A percentile compares a stretch with the other conserved stretches of the same genome.
These are phyloP conservation scores for Cordyceps tenuipes DNA, from an alignment of 2,329 filamentous ascomycete genomes.

Conservation along the genomic window DNA sequence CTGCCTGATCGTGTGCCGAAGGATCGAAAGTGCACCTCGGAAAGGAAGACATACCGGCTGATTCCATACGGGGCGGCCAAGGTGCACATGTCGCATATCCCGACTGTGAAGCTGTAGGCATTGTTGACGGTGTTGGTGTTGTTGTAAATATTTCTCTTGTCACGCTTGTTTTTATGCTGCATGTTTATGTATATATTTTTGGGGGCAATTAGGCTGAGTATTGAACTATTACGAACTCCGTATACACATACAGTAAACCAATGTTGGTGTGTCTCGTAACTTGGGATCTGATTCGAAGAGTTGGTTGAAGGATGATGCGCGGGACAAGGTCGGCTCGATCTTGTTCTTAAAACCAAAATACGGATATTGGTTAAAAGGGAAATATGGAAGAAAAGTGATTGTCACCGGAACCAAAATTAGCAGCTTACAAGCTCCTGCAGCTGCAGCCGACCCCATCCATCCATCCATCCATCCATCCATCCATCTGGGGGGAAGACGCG, in stretches of 20 bases:
- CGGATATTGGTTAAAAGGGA: too few relatives aligned
- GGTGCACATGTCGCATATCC: conserved; percentile 31
- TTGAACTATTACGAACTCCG: too few relatives aligned
- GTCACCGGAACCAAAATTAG: too few relatives aligned
- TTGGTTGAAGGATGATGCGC: too few relatives aligned
- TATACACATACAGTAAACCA: neutral
- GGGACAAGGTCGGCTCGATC: neutral
- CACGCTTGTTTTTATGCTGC: neutral
- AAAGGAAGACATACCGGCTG: conserved; percentile 25
- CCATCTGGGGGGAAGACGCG: too few relatives aligned
- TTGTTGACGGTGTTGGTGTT: too few relatives aligned
- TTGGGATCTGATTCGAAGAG: too few relatives aligned
- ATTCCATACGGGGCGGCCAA: conserved; percentile 39
- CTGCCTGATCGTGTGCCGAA: conserved; percentile 22
- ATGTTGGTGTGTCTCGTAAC: neutral
- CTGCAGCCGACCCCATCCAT: too few relatives aligned
- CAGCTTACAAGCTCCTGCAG: too few relatives aligned
- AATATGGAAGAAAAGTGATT: too few relatives aligned
- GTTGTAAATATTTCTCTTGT: neutral
- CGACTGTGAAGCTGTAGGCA: conserved; percentile 12
- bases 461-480: too few relatives aligned
- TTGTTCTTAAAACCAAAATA: too few relatives aligned
- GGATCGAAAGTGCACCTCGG: conserved; percentile 17
- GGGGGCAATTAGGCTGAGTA: neutral
- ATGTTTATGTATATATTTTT: neutral